phyloP scores from a whole-genome alignment of 2,329 filamentous ascomycete species.

The Cercospora beticola region DNA sequence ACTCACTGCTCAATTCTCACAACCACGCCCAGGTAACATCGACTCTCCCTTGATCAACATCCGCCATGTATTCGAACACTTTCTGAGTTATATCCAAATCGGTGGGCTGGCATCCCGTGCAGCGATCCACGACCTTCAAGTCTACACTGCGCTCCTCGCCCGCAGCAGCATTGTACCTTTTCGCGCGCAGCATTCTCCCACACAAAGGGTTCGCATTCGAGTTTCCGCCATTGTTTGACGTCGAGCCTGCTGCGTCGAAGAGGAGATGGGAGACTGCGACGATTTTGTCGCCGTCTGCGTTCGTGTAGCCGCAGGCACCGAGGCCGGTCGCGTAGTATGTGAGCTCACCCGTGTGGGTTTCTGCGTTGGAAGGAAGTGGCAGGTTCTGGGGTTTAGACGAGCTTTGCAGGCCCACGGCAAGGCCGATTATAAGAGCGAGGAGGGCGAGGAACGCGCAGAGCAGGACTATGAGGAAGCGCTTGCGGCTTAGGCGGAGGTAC shows the following conservation, averaged over 20 bases:
- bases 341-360: conserved; percentile 47
- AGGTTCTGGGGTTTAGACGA: conserved; percentile 41
- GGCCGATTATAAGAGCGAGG: conserved; percentile 10
- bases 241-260: conserved; percentile 54
- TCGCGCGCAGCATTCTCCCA: conserved; percentile 62
- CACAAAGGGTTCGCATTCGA: conserved; percentile 68
- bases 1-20: neutral
- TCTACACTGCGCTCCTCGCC: conserved; percentile 50
- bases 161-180: conserved; percentile 39
- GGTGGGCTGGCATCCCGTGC: conserved; percentile 50
- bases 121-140: conserved; percentile 61
- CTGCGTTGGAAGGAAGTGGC: conserved; percentile 53
- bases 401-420: conserved; percentile 10
- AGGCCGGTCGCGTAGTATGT: conserved; percentile 61
- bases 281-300: conserved; percentile 57
- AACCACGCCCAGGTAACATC: conserved; percentile 38
- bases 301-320: conserved; percentile 67
- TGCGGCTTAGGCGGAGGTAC: conserved; percentile 7
- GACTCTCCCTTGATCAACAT: conserved; percentile 33
- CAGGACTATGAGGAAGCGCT: conserved; percentile 13
- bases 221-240: conserved; percentile 35
- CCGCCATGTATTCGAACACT: conserved; percentile 51
- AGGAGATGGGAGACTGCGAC: conserved; percentile 62
- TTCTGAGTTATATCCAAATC: conserved; percentile 53
- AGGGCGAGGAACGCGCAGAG: conserved; percentile 11